phyloP scores from a whole-genome alignment of 1,284 basidiomycete genomes.

The Microbotryomycetes sp. region DNA sequence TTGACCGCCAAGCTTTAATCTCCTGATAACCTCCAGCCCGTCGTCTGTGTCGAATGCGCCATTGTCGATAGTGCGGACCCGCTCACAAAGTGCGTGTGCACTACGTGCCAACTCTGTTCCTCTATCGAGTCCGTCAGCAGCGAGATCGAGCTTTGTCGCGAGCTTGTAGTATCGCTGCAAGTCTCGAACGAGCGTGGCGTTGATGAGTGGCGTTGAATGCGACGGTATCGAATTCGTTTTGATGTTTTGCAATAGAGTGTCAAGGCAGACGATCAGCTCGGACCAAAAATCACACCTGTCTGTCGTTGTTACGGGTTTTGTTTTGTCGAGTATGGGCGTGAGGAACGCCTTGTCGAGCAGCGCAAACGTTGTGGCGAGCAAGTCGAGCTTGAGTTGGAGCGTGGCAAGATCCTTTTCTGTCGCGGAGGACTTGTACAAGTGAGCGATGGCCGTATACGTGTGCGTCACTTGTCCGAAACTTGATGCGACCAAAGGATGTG shows the following conservation, averaged over 20 bases:
- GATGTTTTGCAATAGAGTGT: not conserved
- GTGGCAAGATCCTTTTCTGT: not conserved
- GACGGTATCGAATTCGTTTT: not conserved
- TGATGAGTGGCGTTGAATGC: not conserved
- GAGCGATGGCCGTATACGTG: not conserved
- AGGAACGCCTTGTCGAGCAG: not conserved
- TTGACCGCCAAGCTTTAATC: not conserved
- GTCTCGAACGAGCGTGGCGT: slow-evolving; percentile 3
- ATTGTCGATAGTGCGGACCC: not conserved
- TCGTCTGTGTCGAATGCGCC: not conserved
- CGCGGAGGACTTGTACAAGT: not conserved
- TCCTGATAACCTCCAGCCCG: not conserved
- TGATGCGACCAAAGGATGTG: not conserved
- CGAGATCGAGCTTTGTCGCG: not conserved
- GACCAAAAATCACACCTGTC: not conserved
- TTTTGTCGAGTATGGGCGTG: not conserved
- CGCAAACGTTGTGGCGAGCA: not conserved
- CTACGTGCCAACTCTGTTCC: not conserved
- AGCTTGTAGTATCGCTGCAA: not conserved
- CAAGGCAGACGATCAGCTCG: not conserved
- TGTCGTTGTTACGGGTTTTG: not conserved
- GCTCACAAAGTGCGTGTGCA: not conserved
- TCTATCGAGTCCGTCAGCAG: not conserved
- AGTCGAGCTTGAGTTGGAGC: not conserved
- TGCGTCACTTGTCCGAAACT: not conserved